Conservation (phyloP, 352 stramenopile species). For the Pythium graminicola region DNA sequence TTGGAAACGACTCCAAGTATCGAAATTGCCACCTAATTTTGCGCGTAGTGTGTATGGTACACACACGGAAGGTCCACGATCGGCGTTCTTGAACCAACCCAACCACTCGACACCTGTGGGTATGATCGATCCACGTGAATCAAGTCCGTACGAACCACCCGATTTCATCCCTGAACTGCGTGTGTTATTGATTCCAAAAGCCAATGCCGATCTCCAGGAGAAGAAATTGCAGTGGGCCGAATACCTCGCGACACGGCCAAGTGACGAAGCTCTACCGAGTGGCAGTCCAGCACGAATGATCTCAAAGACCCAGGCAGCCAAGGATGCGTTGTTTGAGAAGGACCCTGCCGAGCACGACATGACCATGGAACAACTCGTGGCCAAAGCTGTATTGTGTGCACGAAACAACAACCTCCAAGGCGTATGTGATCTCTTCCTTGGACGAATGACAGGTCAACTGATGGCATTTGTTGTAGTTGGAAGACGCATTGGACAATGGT, state of each 20-base stretch:
- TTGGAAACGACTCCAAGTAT: constrained; percentile 66
- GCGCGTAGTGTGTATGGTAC: constrained; percentile 47
- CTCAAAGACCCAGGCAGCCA: constrained; percentile 9
- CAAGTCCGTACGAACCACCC: constrained; percentile 48
- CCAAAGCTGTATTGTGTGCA: constrained; percentile 52
- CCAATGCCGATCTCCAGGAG: constrained; percentile 49
- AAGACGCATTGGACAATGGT: constrained; percentile 83
- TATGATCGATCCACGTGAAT: constrained; percentile 59
- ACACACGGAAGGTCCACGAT: constrained; percentile 52
- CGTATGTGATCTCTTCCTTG: constrained; percentile 23
- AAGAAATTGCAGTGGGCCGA: constrained; percentile 48
- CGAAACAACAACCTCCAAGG: constrained; percentile 79
- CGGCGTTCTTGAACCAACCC: constrained; percentile 54
- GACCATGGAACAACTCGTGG: constrained; percentile 40
- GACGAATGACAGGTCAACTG: background rate
- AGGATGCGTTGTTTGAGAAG: constrained; percentile 40
- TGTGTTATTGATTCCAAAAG: constrained; percentile 47
- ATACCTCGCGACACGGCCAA: constrained; percentile 19
- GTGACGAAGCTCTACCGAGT: background rate
- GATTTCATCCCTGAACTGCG: constrained; percentile 59
- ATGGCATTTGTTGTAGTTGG: constrained; percentile 39
- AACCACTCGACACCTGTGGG: constrained; percentile 60
- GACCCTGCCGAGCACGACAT: constrained; percentile 29
- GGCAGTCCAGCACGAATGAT: background rate
- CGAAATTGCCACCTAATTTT: constrained; percentile 50